phyloP scores from a whole-genome alignment of 495 filamentous ascomycete genomes.

The Penicillium silybi region DNA sequence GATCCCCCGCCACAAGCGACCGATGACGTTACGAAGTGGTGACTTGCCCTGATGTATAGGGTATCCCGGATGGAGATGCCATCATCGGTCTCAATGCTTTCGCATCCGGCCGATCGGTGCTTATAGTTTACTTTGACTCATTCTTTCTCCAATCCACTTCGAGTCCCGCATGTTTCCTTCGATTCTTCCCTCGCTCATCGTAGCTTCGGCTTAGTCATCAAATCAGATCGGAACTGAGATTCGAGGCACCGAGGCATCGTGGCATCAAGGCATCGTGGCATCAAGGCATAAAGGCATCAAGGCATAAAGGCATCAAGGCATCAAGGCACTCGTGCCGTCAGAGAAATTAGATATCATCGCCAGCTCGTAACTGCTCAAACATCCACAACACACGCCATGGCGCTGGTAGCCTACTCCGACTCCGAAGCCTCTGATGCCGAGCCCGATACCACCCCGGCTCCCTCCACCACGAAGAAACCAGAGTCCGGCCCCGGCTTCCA shows the following conservation, averaged over 20 bases:
- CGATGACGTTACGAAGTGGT: conserved; percentile 23
- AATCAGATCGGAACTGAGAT: not conserved
- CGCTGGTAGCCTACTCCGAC: conserved; percentile 77
- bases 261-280: no score
- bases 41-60: not conserved
- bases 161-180: not conserved
- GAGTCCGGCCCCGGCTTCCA: conserved; percentile 53
- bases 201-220: not conserved
- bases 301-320: not conserved
- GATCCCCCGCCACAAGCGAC: conserved; percentile 10
- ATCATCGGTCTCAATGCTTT: conserved; percentile 1
- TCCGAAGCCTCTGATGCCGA: conserved; percentile 74
- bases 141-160: not conserved
- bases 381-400: conserved; percentile 47
- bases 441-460: conserved; percentile 22
- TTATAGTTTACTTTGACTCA: not conserved
- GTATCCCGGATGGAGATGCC: not conserved
- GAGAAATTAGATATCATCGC: not conserved
- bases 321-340: not conserved
- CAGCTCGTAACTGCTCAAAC: not conserved
- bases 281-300: no score
- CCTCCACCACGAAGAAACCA: conserved; percentile 44
- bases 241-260: no score
- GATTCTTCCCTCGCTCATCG: not conserved
- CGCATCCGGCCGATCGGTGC: not conserved